Conservation (phyloP, 2,329 filamentous ascomycete genomes). For the Dactylonectria estremocensis region DNA sequence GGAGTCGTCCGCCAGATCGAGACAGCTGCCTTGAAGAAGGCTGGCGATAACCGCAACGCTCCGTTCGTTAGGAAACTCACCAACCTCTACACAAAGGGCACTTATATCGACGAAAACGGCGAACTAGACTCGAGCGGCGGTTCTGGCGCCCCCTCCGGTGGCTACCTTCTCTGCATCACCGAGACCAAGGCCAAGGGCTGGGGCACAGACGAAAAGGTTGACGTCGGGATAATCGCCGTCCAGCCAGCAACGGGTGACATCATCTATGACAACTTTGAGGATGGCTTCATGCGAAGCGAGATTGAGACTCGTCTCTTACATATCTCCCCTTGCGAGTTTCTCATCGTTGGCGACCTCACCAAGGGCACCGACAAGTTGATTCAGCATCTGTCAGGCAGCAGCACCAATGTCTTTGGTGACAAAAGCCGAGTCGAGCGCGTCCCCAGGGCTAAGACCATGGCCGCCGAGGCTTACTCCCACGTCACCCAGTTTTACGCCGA, state of each 20-base stretch:
- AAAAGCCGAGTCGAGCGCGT: constrained; percentile 89
- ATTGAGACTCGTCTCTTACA: constrained; percentile 96
- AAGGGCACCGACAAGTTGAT: constrained; percentile 94
- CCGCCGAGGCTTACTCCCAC: constrained; percentile 87
- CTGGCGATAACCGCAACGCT: constrained; percentile 92
- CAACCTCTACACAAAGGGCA: constrained; percentile 97
- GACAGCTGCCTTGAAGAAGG: constrained; percentile 95
- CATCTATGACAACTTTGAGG: constrained; percentile 95
- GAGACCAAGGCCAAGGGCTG: constrained; percentile 84
- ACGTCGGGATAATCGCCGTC: constrained; percentile 92
- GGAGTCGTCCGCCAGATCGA: constrained; percentile 95
- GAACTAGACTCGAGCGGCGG: constrained; percentile 73
- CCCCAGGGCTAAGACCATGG: constrained; percentile 83
- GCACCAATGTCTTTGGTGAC: constrained; percentile 93
- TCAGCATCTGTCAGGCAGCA: constrained; percentile 89
- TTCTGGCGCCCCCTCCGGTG: constrained; percentile 71
- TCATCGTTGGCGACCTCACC: constrained; percentile 92
- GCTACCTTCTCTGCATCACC: constrained; percentile 94
- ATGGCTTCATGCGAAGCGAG: constrained; percentile 97
- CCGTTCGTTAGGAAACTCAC: constrained; percentile 95
- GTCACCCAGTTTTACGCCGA: constrained; percentile 94
- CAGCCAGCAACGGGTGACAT: constrained; percentile 97
- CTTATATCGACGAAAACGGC: constrained; percentile 94
- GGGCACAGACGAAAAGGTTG: constrained; percentile 93
- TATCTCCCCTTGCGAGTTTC: constrained; percentile 94